Evolutionary conservation across 108 stramenopile species (phyloP).

Genomic region (Ochromonas danica): DNA sequence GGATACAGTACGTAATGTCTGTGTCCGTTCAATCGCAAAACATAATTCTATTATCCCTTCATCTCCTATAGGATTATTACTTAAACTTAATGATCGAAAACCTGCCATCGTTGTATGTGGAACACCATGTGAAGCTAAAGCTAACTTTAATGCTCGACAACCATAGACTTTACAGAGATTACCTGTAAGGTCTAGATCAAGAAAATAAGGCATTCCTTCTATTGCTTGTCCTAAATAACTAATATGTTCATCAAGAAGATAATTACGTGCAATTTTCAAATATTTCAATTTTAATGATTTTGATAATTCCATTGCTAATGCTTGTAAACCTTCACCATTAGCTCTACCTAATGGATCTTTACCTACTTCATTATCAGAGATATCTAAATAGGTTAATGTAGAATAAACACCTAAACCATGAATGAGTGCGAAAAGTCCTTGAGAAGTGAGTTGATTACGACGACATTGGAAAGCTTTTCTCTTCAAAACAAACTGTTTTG

Average conservation of each 20-base stretch:
- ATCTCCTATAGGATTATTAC: not conserved
- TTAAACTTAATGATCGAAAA: not conserved
- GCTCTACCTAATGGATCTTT: slow-evolving; percentile 1
- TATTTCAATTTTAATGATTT: not conserved
- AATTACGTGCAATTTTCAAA: slow-evolving; percentile 27
- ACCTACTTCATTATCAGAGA: slow-evolving; percentile 2
- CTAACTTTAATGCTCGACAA: not conserved
- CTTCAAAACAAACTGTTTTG: not conserved
- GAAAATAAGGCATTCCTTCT: not conserved
- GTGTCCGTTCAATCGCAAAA: not conserved
- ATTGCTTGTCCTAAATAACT: not conserved
- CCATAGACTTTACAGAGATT: not conserved
- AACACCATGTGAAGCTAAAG: not conserved
- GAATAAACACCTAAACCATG: not conserved
- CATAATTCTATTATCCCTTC: not conserved
- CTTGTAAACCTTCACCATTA: not conserved
- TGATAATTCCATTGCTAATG: not conserved
- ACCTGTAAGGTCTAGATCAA: not conserved
- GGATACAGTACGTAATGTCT: not conserved
- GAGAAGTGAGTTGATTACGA: not conserved
- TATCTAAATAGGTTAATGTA: slow-evolving; percentile 18
- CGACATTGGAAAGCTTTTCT: slow-evolving; percentile 5
- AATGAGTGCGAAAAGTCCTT: not conserved
- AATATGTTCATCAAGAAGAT: not conserved
- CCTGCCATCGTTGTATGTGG: not conserved